Evolutionary conservation across 352 stramenopile species (phyloP).

Genomic region (Globisporangium sylvaticum): DNA sequence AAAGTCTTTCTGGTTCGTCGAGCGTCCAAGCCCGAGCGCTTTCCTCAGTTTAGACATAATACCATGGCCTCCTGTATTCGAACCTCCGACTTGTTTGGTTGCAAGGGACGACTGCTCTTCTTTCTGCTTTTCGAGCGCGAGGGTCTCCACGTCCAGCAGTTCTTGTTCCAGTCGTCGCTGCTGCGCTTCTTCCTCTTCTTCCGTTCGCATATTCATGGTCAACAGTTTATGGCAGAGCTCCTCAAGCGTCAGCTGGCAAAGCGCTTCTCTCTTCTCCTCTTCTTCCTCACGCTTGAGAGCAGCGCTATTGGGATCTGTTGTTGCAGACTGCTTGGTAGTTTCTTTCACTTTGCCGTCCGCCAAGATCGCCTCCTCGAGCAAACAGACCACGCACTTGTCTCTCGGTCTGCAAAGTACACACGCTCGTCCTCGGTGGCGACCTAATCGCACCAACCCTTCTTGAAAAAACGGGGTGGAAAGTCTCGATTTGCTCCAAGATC

Average conservation of each 20-base stretch:
- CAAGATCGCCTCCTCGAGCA: constrained; percentile 6
- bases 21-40: not conserved
- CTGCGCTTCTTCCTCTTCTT: constrained; percentile 34
- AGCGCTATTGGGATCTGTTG: not conserved
- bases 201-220: constrained; percentile 28
- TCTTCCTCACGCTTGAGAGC: not conserved
- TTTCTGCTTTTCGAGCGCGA: constrained; percentile 27
- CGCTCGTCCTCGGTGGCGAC: not conserved
- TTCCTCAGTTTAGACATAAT: constrained; percentile 4
- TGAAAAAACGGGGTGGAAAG: constrained; percentile 52
- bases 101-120: constrained; percentile 18
- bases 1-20: not conserved
- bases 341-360: constrained; percentile 1
- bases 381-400: constrained; percentile 13
- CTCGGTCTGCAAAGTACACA: constrained; percentile 25
- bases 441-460: not conserved
- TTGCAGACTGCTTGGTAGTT: not conserved
- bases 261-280: not conserved
- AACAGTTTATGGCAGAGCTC: constrained; percentile 30
- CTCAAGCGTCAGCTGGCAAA: constrained; percentile 18
- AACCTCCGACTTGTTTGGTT: not conserved
- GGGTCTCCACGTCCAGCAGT: constrained; percentile 22
- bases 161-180: constrained; percentile 31
- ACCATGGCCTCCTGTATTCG: not conserved
- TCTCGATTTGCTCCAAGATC: constrained; percentile 61